phyloP scores from a whole-genome alignment of 306 rosid genomes.

The Canavalia gladiata region DNA sequence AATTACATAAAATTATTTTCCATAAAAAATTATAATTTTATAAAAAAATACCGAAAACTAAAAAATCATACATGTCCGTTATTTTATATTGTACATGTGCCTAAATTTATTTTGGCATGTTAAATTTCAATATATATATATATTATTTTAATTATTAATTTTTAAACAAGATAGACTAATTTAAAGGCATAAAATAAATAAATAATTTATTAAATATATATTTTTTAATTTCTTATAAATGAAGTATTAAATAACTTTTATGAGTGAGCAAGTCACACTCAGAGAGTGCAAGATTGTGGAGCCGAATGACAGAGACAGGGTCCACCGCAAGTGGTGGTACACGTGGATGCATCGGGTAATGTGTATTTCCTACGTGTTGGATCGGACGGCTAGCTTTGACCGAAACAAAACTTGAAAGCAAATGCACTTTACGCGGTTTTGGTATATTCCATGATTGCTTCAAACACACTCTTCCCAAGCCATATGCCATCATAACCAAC shows the following conservation, averaged over 20 bases:
- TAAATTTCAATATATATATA: background rate
- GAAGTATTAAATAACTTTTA: background rate
- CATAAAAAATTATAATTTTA: too few relatives aligned
- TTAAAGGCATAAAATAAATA: background rate
- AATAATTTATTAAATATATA: background rate
- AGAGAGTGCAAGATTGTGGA: conserved; percentile 34
- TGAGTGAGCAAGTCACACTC: conserved; percentile 32
- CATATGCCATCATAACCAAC: background rate
- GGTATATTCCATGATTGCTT: conserved; percentile 68
- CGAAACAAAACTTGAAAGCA: conserved; percentile 52
- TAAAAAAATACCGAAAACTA: too few relatives aligned
- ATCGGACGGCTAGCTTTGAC: conserved; percentile 55
- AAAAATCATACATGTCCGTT: too few relatives aligned
- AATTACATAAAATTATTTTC: too few relatives aligned
- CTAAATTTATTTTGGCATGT: background rate
- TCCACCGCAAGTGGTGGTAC: conserved; percentile 12
- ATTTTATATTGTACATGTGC: background rate
- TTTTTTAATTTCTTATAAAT: background rate
- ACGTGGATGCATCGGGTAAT: conserved; percentile 41
- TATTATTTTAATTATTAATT: background rate
- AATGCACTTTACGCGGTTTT: conserved; percentile 84
- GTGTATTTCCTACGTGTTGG: conserved; percentile 43
- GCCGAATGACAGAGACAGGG: conserved; percentile 33
- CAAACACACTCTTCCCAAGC: conserved; percentile 47
- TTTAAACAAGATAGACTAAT: background rate